Percentiles rank a stretch among this genome's conserved stretches.
Evolutionary conservation across 495 filamentous ascomycete genomes (phyloP).

Genomic region (Trichocladium uniseriatum): DNA sequence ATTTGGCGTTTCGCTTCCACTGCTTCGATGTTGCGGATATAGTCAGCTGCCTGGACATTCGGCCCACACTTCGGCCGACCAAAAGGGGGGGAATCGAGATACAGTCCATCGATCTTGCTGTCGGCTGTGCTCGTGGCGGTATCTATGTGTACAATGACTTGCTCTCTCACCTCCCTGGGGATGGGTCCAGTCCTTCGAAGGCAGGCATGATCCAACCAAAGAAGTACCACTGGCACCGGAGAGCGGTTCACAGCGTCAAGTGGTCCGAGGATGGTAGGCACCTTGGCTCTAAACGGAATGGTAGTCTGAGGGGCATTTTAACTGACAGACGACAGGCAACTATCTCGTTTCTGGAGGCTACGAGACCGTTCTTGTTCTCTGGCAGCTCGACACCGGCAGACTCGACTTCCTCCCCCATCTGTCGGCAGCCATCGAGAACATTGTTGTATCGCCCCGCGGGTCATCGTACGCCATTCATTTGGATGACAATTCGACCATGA

Average conservation of each 20-base stretch:
- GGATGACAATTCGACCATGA: conserved; percentile 81
- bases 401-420: conserved; percentile 81
- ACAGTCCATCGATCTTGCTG: conserved; percentile 52
- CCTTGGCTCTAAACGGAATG: background rate
- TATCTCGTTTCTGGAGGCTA: conserved; percentile 89
- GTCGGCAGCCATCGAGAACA: conserved; percentile 67
- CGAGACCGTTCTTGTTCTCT: conserved; percentile 87
- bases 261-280: conserved; percentile 82
- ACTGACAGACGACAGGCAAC: conserved; percentile 54
- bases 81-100: conserved; percentile 29
- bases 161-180: conserved; percentile 41
- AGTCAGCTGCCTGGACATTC: conserved; percentile 50
- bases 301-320: background rate
- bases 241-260: conserved; percentile 66
- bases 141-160: conserved; percentile 74
- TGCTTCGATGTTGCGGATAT: conserved; percentile 43
- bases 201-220: conserved; percentile 35
- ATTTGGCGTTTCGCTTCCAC: conserved; percentile 40
- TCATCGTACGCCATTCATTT: conserved; percentile 73
- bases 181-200: conserved; percentile 19
- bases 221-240: conserved; percentile 86
- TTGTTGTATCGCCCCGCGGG: conserved; percentile 71
- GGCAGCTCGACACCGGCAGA: conserved; percentile 82
- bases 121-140: conserved; percentile 65
- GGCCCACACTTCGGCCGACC: conserved; percentile 17